Conservation (phyloP, 1,284 basidiomycete genomes). For the Neotropicomus parvogracilis region DNA sequence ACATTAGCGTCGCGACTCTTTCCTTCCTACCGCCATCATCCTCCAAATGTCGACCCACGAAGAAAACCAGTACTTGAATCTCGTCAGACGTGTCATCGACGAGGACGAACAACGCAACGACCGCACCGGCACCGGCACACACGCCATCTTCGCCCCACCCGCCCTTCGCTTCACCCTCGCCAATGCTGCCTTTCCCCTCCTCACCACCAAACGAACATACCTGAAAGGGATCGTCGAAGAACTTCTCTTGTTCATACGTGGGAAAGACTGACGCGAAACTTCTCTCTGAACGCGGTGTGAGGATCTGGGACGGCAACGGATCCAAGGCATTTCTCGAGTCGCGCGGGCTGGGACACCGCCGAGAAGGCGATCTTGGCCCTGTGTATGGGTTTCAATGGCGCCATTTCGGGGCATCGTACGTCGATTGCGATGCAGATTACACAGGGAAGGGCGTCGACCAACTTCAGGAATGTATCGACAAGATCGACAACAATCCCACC, state of each 20-base stretch:
- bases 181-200: constrained; percentile 72
- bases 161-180: constrained; percentile 83
- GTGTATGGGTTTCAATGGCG: constrained; percentile 99
- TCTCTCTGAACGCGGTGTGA: constrained; percentile 81
- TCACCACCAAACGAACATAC: constrained; percentile 96
- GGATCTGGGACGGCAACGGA: constrained; percentile 98
- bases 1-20: constrained; percentile 5
- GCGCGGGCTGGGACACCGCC: constrained; percentile 78
- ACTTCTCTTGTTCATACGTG: constrained; percentile 91
- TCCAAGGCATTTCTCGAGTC: constrained; percentile 83
- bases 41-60: constrained; percentile 47
- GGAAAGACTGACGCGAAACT: constrained; percentile 80
- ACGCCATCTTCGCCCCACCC: constrained; percentile 87
- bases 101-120: constrained; percentile 78
- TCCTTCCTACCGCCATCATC: constrained; percentile 5
- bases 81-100: constrained; percentile 74
- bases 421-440: constrained; percentile 81
- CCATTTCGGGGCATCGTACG: constrained; percentile 92
- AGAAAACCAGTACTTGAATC: constrained; percentile 82
- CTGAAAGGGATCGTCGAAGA: constrained; percentile 91
- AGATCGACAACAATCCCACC: constrained; percentile 92
- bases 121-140: constrained; percentile 89
- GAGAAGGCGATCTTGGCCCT: constrained; percentile 92
- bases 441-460: constrained; percentile 92
- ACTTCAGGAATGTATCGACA: constrained; percentile 80